Conservation (phyloP, 495 filamentous ascomycete species). For the Aspergillus panamensis region DNA sequence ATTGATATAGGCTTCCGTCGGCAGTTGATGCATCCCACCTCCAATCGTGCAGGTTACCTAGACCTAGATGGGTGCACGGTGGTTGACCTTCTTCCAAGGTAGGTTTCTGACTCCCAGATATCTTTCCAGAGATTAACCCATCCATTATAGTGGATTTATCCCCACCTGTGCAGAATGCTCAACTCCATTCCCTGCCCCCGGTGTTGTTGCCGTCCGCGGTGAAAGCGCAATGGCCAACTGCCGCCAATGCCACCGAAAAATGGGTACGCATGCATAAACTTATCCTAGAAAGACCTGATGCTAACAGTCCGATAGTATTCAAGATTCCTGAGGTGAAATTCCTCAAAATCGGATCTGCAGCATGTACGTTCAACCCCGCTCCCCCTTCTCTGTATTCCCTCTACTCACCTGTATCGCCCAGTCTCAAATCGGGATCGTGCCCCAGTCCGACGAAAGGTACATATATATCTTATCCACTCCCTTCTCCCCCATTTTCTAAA, state of each 20-base stretch:
- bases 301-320: conserved; percentile 45
- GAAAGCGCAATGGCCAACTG: conserved; percentile 76
- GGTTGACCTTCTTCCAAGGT: conserved; percentile 77
- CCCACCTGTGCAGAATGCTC: conserved; percentile 83
- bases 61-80: conserved; percentile 77
- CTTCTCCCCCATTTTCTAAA: neutral
- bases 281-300: neutral
- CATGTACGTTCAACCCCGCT: conserved; percentile 29
- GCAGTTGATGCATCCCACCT: conserved; percentile 74
- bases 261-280: conserved; percentile 56
- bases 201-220: conserved; percentile 67
- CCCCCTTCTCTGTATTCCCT: no score
- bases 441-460: conserved; percentile 53
- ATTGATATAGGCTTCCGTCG: conserved; percentile 55
- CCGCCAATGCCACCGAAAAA: conserved; percentile 76
- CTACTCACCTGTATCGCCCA: conserved; percentile 12
- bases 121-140: neutral
- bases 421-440: conserved; percentile 37
- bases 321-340: conserved; percentile 79
- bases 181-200: conserved; percentile 57
- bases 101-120: conserved; percentile 16
- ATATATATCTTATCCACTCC: neutral
- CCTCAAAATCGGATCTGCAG: conserved; percentile 60
- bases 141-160: conserved; percentile 60
- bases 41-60: conserved; percentile 75